Evolutionary conservation across 1,139 yeast genomes (phyloP), one percentile per base, ranked within the genome.

Genomic region (Debaryomyces sp.): DNA sequence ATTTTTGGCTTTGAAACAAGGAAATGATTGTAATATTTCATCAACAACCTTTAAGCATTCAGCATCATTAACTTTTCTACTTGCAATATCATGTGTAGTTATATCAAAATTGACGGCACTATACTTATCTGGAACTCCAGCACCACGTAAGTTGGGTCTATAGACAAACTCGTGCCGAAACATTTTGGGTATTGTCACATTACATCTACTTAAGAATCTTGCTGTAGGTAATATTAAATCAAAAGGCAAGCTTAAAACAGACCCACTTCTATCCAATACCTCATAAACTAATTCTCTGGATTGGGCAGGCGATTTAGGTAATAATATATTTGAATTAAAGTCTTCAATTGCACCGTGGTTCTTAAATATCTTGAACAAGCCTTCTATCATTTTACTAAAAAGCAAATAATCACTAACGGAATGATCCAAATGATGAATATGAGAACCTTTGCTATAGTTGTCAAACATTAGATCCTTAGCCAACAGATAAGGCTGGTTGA

Each of bases 211-310:
- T 30, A 94, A 67, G 46, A 83, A 77, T 54, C 99, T 73, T 0
- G 99, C 98, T 69, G 87, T 82, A 0, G 99, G 98, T 34, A 91
- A 69, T 0, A 96, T 87, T 52, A 92, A 72, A 62, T 94, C 99
- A 62, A 87, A 92, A 0, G 97, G 96, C 34, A 95, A 68, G 52
- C 91, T 96, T 30, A 95, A 68, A 6, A 94, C 94, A 0, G 92
- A 82, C 0, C 99, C 99, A 27, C 89, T 85, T 46, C 82, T 78
- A 60, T 94, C 98, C 51, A 95, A 70, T 1, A 94, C 80, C 57
- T 91, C 96, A 56, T 87, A 91, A 0, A 89, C 86, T 43, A 78
- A 79, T 17, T 78, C 80, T 17, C 82, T 70, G 13, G 84, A 77
- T 61, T 90, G 92, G 1, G 81, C 67, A 2, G 94, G 87, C 0